Base-by-base conservation (phyloP, 345 rosid genomes). In the Lagerstroemia speciosa region DNA sequence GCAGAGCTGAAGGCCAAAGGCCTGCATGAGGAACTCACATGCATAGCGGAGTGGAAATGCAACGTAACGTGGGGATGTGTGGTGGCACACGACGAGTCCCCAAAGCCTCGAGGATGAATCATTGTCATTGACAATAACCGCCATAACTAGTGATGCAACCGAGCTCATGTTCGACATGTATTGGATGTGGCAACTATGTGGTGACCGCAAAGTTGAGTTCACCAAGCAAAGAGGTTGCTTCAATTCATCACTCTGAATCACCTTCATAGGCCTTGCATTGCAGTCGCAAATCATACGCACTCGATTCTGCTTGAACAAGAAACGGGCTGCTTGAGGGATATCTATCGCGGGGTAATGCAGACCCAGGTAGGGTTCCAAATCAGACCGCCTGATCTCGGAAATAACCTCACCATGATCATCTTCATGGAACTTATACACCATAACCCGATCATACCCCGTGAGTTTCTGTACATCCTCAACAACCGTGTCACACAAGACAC, bases 61-160 rank as follows among this genome's bases (percentile, higher is more conserved):
- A 69, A 92, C 85, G 1, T 78, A 82, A 52, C 91, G 77, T 5
- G 96, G 83, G 36, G 94, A 82, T 69, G 84, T 77, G 62, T 89
- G 96, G 67, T 92, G 98, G 82, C 96, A 89, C 16, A 84, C 98
- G 14, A 90, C 85, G 72, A 92, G 79, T 41, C 98, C 94, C 98
- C 98, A 92, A 7, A 92, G 96, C 84, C 82, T 88, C 20, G 73
- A 78, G 52, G 52, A 46, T 1, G 87, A 82, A 69, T 83, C 83
- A 1, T 80, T 78, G 5, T 61, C 77, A 63, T 86, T 84, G 64
- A 82, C 63, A 65, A 83, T 63, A 53, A 92, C 80, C 3, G 93
- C 86, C 77, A 92, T 76, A 3, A n/a, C 90, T 62, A 86, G 79
- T 27, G 98, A 92, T n/a, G 95, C 89, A 8, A 84, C 48, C 0